Conservation (phyloP, 2,329 filamentous ascomycete genomes). For the Trichoderma brevicompactum region DNA sequence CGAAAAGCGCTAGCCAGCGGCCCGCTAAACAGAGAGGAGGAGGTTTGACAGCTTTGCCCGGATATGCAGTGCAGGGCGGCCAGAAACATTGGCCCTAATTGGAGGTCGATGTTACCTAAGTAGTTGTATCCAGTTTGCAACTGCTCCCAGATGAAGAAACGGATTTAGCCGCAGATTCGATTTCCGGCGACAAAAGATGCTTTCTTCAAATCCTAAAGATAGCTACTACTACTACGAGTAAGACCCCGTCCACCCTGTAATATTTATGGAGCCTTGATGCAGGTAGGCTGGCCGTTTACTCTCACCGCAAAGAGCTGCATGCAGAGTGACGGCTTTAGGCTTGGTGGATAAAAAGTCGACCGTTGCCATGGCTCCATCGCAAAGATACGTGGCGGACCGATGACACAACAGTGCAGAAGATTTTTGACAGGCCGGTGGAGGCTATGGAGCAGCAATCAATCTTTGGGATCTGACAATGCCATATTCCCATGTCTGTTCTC, state of each 20-base stretch:
- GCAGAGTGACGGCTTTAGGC: constrained; percentile 16
- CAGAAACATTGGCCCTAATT: neutral
- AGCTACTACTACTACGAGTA: neutral
- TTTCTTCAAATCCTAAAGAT: neutral
- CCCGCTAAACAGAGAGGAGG: constrained; percentile 20
- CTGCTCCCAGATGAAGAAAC: neutral
- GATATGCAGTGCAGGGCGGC: too few species aligned
- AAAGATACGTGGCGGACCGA: constrained; percentile 25
- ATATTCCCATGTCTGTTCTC: neutral
- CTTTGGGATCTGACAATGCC: constrained; percentile 8
- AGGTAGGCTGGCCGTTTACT: constrained; percentile 6
- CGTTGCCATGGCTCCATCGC: constrained; percentile 15
- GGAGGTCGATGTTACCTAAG: too few species aligned
- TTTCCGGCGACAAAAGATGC: neutral
- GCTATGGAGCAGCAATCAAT: constrained; percentile 20
- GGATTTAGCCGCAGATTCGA: neutral
- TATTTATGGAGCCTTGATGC: constrained; percentile 17
- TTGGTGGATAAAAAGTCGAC: constrained; percentile 11
- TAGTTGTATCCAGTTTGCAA: too few species aligned
- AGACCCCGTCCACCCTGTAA: constrained; percentile 3
- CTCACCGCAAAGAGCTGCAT: constrained; percentile 25
- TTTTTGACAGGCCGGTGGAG: neutral
- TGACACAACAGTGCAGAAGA: constrained; percentile 20
- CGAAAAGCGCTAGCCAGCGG: constrained; percentile 22
- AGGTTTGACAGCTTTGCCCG: constrained; percentile 14